Evolutionary conservation across 208 protist species (phyloP), one percentile per base, ranked within the genome.

Genomic region (Leishmania tropica): DNA sequence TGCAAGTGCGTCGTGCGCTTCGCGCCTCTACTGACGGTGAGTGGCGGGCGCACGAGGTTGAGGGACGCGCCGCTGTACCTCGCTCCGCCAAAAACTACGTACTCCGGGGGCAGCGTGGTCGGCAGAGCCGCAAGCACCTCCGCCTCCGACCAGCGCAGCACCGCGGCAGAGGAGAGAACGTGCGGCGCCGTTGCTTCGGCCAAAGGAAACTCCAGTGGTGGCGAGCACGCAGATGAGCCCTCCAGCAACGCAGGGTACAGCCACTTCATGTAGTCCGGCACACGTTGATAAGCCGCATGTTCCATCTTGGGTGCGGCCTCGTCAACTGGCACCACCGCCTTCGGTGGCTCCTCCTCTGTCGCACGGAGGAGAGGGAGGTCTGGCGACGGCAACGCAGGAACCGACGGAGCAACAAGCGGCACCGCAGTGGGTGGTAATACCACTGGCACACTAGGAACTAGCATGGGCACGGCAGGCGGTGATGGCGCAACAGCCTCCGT

Each of bases 81-180:
- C 35, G 92, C 94, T 3, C 94, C 94, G 51, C 94, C 94, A 86
- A 97, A 97, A 19, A 97, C 85, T 31, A 97, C 78, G 79, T 90
- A 95, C 51, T 87, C 86, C 3, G 92, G 94, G 1, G 84, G 84
- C 37, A 94, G 79, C 51, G 91, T 90, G 13, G 76, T 42, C 53
- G 92, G 90, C 47, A 89, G 77, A 56, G 73, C 85, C 17, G 79
- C 51, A 7, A 79, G 73, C 73, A 76, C 83, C 21, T 86, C 87
- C 73, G 75, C 78, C 45, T 87, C 56, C 31, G 68, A 79, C 72
- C 87, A 76, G 67, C 81, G 81, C 73, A 87, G 51, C 28, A 88
- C 72, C 58, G 40, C 28, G 51, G 80, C 75, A 21, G 71, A 70
- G 4, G 76, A 24, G 21, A 93, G 84, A 56, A 77, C 75, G 28